A percentile compares a stretch with the other conserved stretches of the same genome.
These are phyloP conservation scores for Trypanosoma boissoni DNA, from an alignment of 208 protist species.

Conservation along the genomic window DNA sequence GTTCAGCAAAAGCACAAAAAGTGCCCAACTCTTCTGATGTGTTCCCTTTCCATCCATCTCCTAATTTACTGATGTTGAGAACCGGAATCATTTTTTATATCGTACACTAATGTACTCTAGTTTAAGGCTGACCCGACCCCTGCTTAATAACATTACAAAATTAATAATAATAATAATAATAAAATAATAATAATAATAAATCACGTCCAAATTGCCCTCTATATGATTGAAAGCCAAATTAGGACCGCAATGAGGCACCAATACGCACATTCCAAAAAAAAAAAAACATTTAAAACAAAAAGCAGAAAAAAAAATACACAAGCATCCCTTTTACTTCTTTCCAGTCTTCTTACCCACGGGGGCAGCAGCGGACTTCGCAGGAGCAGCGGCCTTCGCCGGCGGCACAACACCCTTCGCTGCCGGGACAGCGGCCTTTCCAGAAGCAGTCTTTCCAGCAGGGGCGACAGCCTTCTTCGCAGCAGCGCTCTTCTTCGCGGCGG, in stretches of 20 bases:
- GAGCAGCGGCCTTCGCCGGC: conserved; percentile 53
- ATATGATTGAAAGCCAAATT: neutral
- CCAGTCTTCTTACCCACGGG: conserved; percentile 40
- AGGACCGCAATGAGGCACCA: neutral
- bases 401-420: conserved; percentile 17
- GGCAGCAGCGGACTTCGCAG: conserved; percentile 25
- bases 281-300: neutral
- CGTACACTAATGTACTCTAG: too few species aligned
- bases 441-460: conserved; percentile 31
- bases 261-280: neutral
- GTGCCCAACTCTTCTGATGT: neutral
- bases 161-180: neutral
- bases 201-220: neutral
- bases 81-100: conserved; percentile 59
- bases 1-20: neutral
- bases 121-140: too few species aligned
- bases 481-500: conserved; percentile 41
- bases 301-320: conserved; percentile 26
- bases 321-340: conserved; percentile 31
- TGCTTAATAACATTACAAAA: too few species aligned
- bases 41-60: neutral
- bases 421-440: neutral
- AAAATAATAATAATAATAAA: neutral
- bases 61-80: conserved; percentile 38
- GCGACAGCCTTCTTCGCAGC: conserved; percentile 51